Conservation (phyloP, 2,329 filamentous ascomycete species). For the Botrytis aclada region DNA sequence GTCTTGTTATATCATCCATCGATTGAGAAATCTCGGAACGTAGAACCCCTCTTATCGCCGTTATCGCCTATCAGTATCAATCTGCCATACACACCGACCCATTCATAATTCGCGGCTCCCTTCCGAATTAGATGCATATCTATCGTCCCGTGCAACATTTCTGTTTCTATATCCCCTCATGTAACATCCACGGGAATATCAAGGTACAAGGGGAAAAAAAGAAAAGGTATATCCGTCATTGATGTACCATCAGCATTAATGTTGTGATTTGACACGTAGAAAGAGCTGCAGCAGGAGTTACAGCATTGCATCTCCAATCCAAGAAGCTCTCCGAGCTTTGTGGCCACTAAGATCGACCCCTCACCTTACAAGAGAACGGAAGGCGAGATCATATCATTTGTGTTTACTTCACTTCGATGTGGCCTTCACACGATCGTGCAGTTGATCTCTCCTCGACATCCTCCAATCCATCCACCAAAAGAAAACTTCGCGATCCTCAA, state of each 20-base stretch:
- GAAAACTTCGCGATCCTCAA: constrained; percentile 28
- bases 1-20: not conserved
- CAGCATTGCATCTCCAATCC: constrained; percentile 12
- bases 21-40: not conserved
- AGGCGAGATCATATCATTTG: constrained; percentile 25
- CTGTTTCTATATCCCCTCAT: not conserved
- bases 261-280: constrained; percentile 16
- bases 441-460: constrained; percentile 25
- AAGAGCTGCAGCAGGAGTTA: constrained; percentile 8
- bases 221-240: not conserved
- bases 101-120: not conserved
- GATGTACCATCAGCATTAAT: constrained; percentile 12
- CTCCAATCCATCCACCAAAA: constrained; percentile 18
- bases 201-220: not conserved
- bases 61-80: constrained; percentile 9
- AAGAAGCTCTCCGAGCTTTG: not conserved
- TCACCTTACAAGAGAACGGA: constrained; percentile 15
- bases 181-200: constrained; percentile 2
- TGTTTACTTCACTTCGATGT: constrained; percentile 35
- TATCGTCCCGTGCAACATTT: not conserved
- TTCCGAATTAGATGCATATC: not conserved
- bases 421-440: constrained; percentile 31
- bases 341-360: constrained; percentile 19
- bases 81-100: not conserved
- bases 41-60: not conserved